Evolutionary conservation across 768 basidiomycete genomes (phyloP).

Genomic region (Termitomyces sp.): DNA sequence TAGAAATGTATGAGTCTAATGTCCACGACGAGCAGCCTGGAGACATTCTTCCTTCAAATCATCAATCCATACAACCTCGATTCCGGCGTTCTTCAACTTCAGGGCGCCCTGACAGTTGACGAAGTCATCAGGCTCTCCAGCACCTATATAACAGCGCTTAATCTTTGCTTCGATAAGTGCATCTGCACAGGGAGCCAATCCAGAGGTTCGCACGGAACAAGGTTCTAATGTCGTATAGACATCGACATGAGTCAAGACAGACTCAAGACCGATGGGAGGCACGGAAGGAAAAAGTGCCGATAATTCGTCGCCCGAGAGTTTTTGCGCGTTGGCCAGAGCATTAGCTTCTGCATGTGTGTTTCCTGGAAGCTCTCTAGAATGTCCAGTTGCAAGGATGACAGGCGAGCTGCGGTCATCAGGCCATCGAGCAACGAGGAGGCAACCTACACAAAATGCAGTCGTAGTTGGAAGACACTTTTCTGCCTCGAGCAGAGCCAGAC

Average conservation of each 20-base stretch:
- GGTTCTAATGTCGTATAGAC: conserved; percentile 97
- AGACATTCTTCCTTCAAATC: conserved; percentile 81
- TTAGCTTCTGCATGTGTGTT: conserved; percentile 99
- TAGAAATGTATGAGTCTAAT: conserved; percentile 13
- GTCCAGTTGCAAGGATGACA: conserved; percentile 70
- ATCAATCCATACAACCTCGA: conserved; percentile 70
- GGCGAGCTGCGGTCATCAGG: conserved; percentile 33
- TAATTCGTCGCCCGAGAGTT: conserved; percentile 40
- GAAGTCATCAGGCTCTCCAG: conserved; percentile 89
- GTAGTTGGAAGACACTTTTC: conserved; percentile 60
- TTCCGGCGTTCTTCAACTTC: conserved; percentile 62
- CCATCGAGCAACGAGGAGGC: conserved; percentile 54
- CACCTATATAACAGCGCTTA: conserved; percentile 80
- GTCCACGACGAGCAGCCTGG: conserved; percentile 65
- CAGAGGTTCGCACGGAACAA: conserved; percentile 86
- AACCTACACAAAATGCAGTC: conserved; percentile 91
- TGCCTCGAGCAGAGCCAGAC: conserved; percentile 67
- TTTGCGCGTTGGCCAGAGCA: conserved; percentile 67
- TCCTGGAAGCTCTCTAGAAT: conserved; percentile 85
- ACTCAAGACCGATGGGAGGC: conserved; percentile 31
- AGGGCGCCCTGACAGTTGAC: conserved; percentile 87
- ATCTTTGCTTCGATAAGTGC: conserved; percentile 71
- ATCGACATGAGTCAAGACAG: conserved; percentile 57
- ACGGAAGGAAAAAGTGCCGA: conserved; percentile 35
- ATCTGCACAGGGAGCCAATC: conserved; percentile 80